phyloP scores from a whole-genome alignment of 108 stramenopile species.

The Aurantiochytrium sp. region DNA sequence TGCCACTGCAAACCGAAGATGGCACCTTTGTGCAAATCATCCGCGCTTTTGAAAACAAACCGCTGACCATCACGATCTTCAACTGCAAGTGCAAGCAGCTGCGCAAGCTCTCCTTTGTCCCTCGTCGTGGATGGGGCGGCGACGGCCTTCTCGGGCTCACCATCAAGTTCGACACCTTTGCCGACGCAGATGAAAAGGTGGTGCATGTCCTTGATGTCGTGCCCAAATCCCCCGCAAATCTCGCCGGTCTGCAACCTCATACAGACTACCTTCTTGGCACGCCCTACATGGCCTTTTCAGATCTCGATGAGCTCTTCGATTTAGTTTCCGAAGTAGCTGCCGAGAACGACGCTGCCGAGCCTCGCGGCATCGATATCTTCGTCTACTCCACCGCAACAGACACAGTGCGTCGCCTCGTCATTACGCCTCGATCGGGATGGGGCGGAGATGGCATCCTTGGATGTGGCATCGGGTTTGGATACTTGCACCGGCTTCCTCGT shows the following conservation, averaged over 20 bases:
- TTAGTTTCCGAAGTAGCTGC: not conserved
- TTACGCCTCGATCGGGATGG: not conserved
- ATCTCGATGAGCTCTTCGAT: not conserved
- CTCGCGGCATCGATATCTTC: not conserved
- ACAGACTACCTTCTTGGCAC: constrained; percentile 48
- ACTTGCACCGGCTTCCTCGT: not conserved
- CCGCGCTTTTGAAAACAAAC: not conserved
- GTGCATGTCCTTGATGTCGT: constrained; percentile 66
- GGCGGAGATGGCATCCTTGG: not conserved
- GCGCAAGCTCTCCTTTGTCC: constrained; percentile 65
- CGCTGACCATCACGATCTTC: constrained; percentile 50
- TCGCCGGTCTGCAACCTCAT: constrained; percentile 38
- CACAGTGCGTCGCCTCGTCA: not conserved
- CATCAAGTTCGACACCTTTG: constrained; percentile 83
- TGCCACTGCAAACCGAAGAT: constrained; percentile 10
- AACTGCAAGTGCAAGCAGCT: constrained; percentile 72
- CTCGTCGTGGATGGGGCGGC: constrained; percentile 75
- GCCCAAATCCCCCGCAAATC: constrained; percentile 29
- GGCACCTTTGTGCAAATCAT: constrained; percentile 19
- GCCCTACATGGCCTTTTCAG: not conserved
- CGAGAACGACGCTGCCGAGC: not conserved
- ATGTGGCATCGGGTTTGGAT: not conserved
- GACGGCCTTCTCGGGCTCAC: constrained; percentile 89
- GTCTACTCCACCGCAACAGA: not conserved
- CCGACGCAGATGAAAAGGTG: constrained; percentile 70